Base-by-base conservation (phyloP, 306 rosid genomes). In the Vigna mungo region DNA sequence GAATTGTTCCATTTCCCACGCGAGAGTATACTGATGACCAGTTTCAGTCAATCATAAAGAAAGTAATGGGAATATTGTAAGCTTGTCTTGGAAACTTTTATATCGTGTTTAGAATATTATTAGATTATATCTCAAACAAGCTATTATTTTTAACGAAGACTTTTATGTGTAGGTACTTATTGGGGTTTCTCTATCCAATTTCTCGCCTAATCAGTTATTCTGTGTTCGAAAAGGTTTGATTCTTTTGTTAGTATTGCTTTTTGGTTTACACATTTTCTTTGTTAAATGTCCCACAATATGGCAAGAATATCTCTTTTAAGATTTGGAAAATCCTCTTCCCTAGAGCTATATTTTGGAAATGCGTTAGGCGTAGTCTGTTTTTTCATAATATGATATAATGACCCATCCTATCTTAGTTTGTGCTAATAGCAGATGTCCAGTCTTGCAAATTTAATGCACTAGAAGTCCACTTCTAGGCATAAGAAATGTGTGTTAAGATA, bases 101-200 rank as follows among this genome's bases (percentile, higher is more conserved):
- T 32, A 16, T 68, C 78, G 46, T 72, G 41, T 81, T 53, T 82
- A 34, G 73, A 48, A 71, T 15, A 49, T 59, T 76, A 70, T 64
- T 81, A 51, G 51, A 58, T 75, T 78, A 74, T 64, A 41, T 72
- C 39, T 76, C 72, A 74, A 34, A 74, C 53, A 41, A 49, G 44
- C 64, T 78, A 32, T 82, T 14, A 76, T 74, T 81, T 78, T 79
- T 53, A 72, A 72, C 14, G 30, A 59, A 83, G 81, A 49, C 80
- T 82, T 72, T 75, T 74, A 76, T 82, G 80, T 75, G 85, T 87
- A 94, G 98, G 90, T 94, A 94, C 82, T 89, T 94, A 44, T 65
- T 94, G 86, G 98, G 98, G 84, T 94, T 94, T 82, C 98, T 94
- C 81, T 92, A 88, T 85, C 98, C 98, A 80, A 75, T 91, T 68